A percentile compares a stretch with the other conserved stretches of the same genome.
phyloP scores from a whole-genome alignment of 2,329 filamentous ascomycete species.

The Lasiodiplodia theobromae region DNA sequence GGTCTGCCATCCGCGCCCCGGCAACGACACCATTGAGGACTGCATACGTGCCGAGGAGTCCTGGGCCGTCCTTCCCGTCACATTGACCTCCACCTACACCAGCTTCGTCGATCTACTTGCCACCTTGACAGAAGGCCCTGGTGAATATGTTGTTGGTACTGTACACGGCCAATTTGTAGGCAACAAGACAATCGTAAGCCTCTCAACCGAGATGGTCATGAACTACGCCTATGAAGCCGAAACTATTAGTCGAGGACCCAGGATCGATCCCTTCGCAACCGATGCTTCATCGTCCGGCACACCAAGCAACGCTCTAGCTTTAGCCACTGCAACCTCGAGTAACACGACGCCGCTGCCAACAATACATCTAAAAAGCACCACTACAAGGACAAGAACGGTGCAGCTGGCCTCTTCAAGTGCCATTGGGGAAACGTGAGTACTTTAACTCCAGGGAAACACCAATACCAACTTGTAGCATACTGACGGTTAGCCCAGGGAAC shows the following conservation, averaged over 20 bases:
- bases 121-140: conserved; percentile 43
- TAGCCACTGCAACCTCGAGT: neutral
- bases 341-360: neutral
- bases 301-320: neutral
- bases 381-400: conserved; percentile 21
- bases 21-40: conserved; percentile 45
- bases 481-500: neutral
- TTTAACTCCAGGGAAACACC: neutral
- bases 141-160: conserved; percentile 48
- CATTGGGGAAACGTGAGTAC: conserved; percentile 1
- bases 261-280: neutral
- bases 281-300: neutral
- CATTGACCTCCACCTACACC: conserved; percentile 45
- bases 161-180: conserved; percentile 48
- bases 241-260: conserved; percentile 36
- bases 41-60: conserved; percentile 52
- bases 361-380: conserved; percentile 17
- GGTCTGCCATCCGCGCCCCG: conserved; percentile 46
- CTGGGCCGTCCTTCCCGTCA: conserved; percentile 51
- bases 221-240: conserved; percentile 47
- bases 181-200: conserved; percentile 46
- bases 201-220: conserved; percentile 48
- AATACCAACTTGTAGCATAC: neutral
- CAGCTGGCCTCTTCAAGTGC: neutral
- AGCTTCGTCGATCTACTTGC: conserved; percentile 49